Evolutionary conservation across 163 green algal genomes (phyloP).

Genomic region (Volvox carteri): DNA sequence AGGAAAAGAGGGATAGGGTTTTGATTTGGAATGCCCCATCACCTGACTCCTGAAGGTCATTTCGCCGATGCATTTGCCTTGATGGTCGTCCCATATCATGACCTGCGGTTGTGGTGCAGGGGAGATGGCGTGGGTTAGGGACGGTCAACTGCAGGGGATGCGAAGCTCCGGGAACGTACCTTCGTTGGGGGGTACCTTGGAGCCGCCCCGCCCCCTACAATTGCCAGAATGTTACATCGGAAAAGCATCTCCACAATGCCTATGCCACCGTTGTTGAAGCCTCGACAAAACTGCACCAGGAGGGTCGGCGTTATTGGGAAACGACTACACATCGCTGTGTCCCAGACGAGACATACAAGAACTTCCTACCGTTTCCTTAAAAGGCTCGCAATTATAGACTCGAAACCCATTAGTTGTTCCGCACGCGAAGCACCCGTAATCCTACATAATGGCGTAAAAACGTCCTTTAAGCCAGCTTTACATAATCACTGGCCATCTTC

Average conservation of each 20-base stretch:
- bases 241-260: slow-evolving; percentile 97
- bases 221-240: slow-evolving; percentile 95
- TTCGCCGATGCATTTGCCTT: slow-evolving; percentile 94
- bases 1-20: neutral
- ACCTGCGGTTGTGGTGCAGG: slow-evolving; percentile 74
- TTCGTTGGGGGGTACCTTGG: slow-evolving; percentile 94
- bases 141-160: neutral
- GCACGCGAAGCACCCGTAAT: slow-evolving; percentile 92
- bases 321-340: neutral
- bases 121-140: no score
- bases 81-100: slow-evolving; percentile 99
- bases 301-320: neutral
- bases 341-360: slow-evolving; percentile 69
- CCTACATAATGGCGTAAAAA: slow-evolving; percentile 44
- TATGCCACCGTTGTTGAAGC: slow-evolving; percentile 92
- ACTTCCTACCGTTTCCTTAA: slow-evolving; percentile 86
- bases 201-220: slow-evolving; percentile 90
- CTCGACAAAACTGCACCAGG: slow-evolving; percentile 84
- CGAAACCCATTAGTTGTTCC: slow-evolving; percentile 89
- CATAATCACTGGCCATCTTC: no score
- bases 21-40: neutral
- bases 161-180: slow-evolving; percentile 60
- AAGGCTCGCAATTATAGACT: slow-evolving; percentile 95
- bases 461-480: neutral
- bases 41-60: slow-evolving; percentile 94